phyloP scores from a whole-genome alignment of 768 basidiomycete species.

The Ramaria rubella region DNA sequence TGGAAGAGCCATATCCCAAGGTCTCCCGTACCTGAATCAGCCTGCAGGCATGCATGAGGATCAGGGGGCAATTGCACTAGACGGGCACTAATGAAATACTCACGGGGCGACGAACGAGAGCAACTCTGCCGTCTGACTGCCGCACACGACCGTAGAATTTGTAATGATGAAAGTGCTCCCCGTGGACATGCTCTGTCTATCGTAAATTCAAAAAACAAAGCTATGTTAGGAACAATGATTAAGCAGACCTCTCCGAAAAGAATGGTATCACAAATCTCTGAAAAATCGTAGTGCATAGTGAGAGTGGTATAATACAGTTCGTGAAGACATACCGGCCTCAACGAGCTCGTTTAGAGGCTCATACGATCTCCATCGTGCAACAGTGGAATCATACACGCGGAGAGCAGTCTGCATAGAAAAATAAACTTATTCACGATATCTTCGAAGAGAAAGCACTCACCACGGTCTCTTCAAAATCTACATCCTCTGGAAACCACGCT shows the following conservation, averaged over 20 bases:
- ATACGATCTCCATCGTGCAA: neutral
- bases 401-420: neutral
- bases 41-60: neutral
- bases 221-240: too few species aligned
- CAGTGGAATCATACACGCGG: neutral
- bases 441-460: conserved; percentile 1
- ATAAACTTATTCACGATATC: neutral
- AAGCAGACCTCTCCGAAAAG: neutral
- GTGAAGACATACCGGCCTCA: neutral
- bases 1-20: conserved; percentile 8
- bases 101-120: neutral
- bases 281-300: neutral
- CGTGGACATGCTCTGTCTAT: conserved; percentile 4
- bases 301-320: neutral
- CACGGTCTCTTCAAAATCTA: neutral
- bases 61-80: neutral
- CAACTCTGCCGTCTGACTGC: neutral
- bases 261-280: conserved; percentile 2
- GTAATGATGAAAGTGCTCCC: neutral
- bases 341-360: neutral
- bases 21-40: neutral
- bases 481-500: conserved; percentile 1
- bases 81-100: neutral
- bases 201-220: neutral
- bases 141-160: neutral